phyloP scores from a whole-genome alignment of 2,329 filamentous ascomycete genomes.

The Pseudocercospora vitis region DNA sequence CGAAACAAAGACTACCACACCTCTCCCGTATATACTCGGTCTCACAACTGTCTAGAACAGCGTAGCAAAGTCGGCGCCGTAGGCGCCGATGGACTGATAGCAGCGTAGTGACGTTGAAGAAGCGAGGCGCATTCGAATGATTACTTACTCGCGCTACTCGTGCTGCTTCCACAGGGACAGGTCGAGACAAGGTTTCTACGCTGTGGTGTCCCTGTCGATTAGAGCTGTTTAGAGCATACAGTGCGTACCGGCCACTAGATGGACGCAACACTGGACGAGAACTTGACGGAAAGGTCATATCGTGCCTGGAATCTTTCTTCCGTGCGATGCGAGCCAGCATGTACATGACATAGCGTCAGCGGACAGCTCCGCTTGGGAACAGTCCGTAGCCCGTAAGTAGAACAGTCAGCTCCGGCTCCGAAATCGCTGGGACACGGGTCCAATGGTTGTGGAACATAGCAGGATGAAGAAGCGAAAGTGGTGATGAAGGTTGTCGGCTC shows the following conservation, averaged over 20 bases:
- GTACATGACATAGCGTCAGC: background rate
- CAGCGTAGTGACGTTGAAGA: slow-evolving; percentile 2
- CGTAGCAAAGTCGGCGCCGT: background rate
- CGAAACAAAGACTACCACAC: background rate
- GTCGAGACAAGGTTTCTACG: background rate
- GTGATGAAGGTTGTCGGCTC: too few relatives aligned
- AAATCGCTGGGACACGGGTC: background rate
- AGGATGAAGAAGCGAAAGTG: too few relatives aligned
- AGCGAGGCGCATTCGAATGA: background rate
- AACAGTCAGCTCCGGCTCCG: background rate
- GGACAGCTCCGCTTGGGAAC: background rate
- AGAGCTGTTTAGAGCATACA: slow-evolving; percentile 2
- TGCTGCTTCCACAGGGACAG: background rate
- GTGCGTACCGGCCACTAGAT: background rate
- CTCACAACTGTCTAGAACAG: background rate
- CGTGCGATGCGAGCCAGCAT: background rate
- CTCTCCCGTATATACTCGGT: background rate
- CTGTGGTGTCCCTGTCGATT: background rate
- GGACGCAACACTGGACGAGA: background rate
- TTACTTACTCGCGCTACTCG: background rate
- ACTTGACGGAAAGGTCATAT: background rate
- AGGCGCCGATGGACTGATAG: background rate
- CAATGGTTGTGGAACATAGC: background rate
- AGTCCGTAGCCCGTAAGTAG: background rate
- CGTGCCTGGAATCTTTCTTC: background rate